phyloP scores from a whole-genome alignment of 441 rosid genomes.

The Croton laevigatus region DNA sequence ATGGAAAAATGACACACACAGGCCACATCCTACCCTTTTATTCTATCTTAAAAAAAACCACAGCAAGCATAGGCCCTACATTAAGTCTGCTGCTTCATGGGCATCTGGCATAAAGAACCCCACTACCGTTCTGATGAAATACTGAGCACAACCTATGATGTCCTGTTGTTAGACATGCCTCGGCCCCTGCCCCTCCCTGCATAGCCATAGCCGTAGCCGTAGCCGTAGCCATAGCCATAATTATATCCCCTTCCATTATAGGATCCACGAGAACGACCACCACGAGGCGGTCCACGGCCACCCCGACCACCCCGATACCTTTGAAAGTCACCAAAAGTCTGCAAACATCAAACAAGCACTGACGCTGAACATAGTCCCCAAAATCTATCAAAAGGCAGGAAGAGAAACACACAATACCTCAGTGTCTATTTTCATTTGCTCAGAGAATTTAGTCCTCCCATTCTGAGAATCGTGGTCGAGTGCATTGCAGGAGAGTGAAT shows the following conservation, averaged over 20 bases:
- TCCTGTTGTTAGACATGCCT: conserved; percentile 20
- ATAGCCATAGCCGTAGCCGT: conserved; percentile 32
- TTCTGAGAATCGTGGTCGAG: conserved; percentile 48
- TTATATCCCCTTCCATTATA: conserved; percentile 49
- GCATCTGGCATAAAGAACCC: conserved; percentile 5
- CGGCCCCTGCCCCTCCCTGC: conserved; percentile 37
- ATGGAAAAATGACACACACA: conserved; percentile 1
- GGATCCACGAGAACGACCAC: conserved; percentile 55
- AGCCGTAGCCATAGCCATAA: conserved; percentile 34
- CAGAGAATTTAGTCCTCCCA: conserved; percentile 74
- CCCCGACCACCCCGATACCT: conserved; percentile 70
- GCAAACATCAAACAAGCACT: conserved; percentile 26
- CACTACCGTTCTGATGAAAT: conserved; percentile 8
- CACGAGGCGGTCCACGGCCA: conserved; percentile 51
- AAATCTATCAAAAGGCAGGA: background rate
- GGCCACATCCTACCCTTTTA: conserved; percentile 21
- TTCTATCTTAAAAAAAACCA: conserved; percentile 21
- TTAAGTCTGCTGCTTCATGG: conserved; percentile 11
- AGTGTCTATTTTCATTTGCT: conserved; percentile 78
- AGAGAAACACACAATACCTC: conserved; percentile 42
- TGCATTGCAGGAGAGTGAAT: conserved; percentile 62
- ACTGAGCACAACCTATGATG: conserved; percentile 10
- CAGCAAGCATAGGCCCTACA: conserved; percentile 18
- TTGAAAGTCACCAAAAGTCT: conserved; percentile 82
- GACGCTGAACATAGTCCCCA: background rate